phyloP scores from a whole-genome alignment of 2,329 filamentous ascomycete genomes.

The Orbilia ellipsospora region DNA sequence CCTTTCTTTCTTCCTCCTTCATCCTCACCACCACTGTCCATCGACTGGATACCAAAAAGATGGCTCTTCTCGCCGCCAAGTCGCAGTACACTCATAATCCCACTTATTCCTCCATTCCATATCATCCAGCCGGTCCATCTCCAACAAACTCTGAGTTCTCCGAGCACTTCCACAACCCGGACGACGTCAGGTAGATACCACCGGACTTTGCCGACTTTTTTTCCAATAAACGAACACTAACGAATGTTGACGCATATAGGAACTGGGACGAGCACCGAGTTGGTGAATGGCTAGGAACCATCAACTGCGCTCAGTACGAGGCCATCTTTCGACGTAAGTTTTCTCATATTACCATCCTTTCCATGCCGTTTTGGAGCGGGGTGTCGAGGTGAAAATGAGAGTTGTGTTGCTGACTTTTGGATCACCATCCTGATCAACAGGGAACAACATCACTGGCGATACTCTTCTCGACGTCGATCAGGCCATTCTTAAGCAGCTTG shows the following conservation, averaged over 20 bases:
- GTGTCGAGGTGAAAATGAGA: not conserved
- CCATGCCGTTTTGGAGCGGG: slow-evolving; percentile 1
- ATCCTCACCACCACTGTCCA: slow-evolving; percentile 15
- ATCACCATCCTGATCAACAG: slow-evolving; percentile 60
- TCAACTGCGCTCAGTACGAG: slow-evolving; percentile 95
- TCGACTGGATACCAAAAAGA: slow-evolving; percentile 43
- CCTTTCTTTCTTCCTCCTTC: slow-evolving; percentile 5
- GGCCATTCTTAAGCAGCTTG: slow-evolving; percentile 95
- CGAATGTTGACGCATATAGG: slow-evolving; percentile 3
- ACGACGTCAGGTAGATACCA: slow-evolving; percentile 58
- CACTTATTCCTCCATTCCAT: slow-evolving; percentile 56
- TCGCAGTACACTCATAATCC: slow-evolving; percentile 58
- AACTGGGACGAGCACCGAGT: slow-evolving; percentile 90
- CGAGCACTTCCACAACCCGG: slow-evolving; percentile 56
- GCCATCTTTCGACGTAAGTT: slow-evolving; percentile 64
- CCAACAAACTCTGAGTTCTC: slow-evolving; percentile 59
- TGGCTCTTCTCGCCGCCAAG: slow-evolving; percentile 59
- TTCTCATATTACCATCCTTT: slow-evolving; percentile 4
- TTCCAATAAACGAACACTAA: slow-evolving; percentile 62
- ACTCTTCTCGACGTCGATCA: slow-evolving; percentile 97
- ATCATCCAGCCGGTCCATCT: slow-evolving; percentile 57
- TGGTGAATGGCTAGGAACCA: slow-evolving; percentile 86
- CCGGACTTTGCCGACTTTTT: not conserved
- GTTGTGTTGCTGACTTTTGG: slow-evolving; percentile 40
- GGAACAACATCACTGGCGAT: slow-evolving; percentile 97